These are phyloP conservation scores for Phytophthora crassamura DNA, from an alignment of 352 stramenopile species.

Conservation along the genomic window DNA sequence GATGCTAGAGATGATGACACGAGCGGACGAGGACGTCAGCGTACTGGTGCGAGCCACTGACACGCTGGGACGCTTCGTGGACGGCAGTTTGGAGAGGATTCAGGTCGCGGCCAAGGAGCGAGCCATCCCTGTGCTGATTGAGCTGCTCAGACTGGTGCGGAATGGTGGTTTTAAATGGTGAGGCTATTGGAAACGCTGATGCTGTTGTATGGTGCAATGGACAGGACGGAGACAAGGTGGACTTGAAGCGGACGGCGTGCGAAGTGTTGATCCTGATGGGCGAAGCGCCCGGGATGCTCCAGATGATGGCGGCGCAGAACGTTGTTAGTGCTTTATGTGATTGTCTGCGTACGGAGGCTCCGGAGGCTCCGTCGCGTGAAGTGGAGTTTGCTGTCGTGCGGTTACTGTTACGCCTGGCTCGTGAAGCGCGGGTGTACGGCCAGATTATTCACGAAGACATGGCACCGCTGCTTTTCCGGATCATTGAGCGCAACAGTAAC, in stretches of 20 bases:
- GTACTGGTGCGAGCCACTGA: constrained; percentile 50
- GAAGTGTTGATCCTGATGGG: constrained; percentile 50
- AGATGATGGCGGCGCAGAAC: constrained; percentile 54
- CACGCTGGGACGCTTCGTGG: constrained; percentile 46
- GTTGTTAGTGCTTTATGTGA: constrained; percentile 41
- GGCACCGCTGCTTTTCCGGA: constrained; percentile 52
- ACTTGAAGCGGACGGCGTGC: constrained; percentile 50
- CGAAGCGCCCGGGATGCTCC: constrained; percentile 42
- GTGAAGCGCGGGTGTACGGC: constrained; percentile 52
- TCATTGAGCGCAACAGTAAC: constrained; percentile 65
- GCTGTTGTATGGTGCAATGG: background rate
- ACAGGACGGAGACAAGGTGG: constrained; percentile 29
- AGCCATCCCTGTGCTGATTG: constrained; percentile 42
- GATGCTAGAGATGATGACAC: constrained; percentile 36
- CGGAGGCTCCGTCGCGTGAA: constrained; percentile 23
- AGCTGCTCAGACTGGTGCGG: constrained; percentile 40
- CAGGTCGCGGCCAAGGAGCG: constrained; percentile 39
- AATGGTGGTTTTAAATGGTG: background rate
- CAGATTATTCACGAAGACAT: constrained; percentile 69
- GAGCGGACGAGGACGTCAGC: constrained; percentile 36
- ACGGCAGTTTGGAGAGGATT: constrained; percentile 38
- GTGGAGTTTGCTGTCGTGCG: constrained; percentile 42
- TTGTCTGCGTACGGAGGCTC: constrained; percentile 52
- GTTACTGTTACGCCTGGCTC: constrained; percentile 46
- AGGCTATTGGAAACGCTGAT: background rate